A percentile compares a stretch with the other conserved stretches of the same genome.
Conservation (phyloP, 768 basidiomycete species). For the Clavulina sp. region DNA sequence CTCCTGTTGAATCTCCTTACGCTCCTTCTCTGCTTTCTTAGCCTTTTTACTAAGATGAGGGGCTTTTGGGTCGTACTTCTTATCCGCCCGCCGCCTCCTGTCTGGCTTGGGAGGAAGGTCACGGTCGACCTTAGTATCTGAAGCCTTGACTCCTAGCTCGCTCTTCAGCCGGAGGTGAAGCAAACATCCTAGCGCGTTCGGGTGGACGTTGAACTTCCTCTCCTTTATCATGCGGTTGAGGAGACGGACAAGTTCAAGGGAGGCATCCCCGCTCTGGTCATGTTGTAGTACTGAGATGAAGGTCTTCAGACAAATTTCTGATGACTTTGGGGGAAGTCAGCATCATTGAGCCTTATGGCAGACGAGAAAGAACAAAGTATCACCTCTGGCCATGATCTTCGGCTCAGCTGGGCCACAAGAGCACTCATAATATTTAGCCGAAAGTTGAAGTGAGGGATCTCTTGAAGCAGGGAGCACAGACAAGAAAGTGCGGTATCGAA, state of each 20-base stretch:
- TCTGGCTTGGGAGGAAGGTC: constrained; percentile 34
- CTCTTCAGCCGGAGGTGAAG: constrained; percentile 71
- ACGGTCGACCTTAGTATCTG: too few relatives aligned
- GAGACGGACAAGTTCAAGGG: constrained; percentile 76
- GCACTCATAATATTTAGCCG: constrained; percentile 80
- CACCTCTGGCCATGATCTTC: constrained; percentile 79
- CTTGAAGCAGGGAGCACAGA: constrained; percentile 70
- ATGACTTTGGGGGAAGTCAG: constrained; percentile 34
- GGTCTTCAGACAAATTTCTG: constrained; percentile 68
- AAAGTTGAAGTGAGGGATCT: constrained; percentile 94
- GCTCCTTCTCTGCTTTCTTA: constrained; percentile 69
- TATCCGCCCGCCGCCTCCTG: constrained; percentile 17
- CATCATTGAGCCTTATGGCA: constrained; percentile 1
- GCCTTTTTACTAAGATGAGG: constrained; percentile 87
- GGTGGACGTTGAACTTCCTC: constrained; percentile 73
- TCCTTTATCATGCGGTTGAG: constrained; percentile 95
- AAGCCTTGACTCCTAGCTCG: constrained; percentile 64
- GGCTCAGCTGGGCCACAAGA: constrained; percentile 65
- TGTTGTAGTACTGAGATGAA: constrained; percentile 66
- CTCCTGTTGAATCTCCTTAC: constrained; percentile 78
- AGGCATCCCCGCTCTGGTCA: constrained; percentile 64
- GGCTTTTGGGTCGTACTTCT: constrained; percentile 27
- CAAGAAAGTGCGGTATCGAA: constrained; percentile 57
- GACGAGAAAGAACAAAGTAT: constrained; percentile 14
- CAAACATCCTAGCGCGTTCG: constrained; percentile 72